Evolutionary conservation across 2,329 filamentous ascomycete species (phyloP), one percentile per base, ranked within the genome.

Genomic region (Hypomyces rosellus): DNA sequence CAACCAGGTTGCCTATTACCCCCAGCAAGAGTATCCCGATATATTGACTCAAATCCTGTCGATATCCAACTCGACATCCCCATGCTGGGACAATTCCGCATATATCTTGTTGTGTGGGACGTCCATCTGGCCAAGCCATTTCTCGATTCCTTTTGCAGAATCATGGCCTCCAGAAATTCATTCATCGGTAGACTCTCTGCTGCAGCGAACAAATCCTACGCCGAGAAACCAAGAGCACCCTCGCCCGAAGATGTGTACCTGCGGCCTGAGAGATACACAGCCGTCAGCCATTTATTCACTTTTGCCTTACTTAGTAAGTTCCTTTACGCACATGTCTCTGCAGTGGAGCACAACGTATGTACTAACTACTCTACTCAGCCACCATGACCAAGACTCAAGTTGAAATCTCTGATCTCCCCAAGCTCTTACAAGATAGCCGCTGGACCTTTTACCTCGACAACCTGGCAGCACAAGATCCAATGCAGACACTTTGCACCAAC

Each of bases 41-140:
- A 85, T 62, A 78, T 89, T 46, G 87, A 91, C 65, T 83, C 86
- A 3, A 91, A 90, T 59, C 86, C 86, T 0, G 81, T 91, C 39
- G 84, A 90, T 58, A 71, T 90, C 25, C 85, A 91, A 63, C 79
- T 89, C 5, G 87, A 90, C 60, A 87, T 90, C 41, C 87, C 87
- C 1, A 79, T 89, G 66, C 72, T 90, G 5, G 84, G 86, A 22
- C 87, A 91, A 61, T 91, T 90, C 71, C 78, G 85, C 45, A 78
- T 89, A 42, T 89, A 87, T 64, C 76, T 90, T 53, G 77, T 91
- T 53, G 78, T 82, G 54, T 81, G 79, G 60, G 75, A 88, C 59
- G 72, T 88, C 2, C 71, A 75, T 49, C 65, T 74, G 33, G 74
- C 76, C 3, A 70, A 70, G 48, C 68, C 70, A 1, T 88, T 88